phyloP scores from a whole-genome alignment of 2,329 filamentous ascomycete species.

The Stachybotrys chartarum region DNA sequence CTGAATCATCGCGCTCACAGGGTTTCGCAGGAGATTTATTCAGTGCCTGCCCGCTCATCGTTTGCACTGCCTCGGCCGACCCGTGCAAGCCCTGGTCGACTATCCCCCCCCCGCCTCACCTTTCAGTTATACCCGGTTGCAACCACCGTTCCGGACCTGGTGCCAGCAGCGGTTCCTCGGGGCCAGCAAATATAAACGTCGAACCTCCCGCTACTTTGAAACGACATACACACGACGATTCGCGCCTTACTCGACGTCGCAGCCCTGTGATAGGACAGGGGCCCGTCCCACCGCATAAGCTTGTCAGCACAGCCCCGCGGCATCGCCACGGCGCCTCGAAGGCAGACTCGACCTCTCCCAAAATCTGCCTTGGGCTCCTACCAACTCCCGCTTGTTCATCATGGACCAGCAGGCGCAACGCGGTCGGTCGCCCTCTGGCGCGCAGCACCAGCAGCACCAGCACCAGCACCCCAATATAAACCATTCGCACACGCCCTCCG shows the following conservation, averaged over 20 bases:
- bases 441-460: conserved; percentile 19
- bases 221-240: background rate
- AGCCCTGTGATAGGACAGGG: background rate
- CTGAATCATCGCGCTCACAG: background rate
- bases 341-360: conserved; percentile 30
- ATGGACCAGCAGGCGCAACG: conserved; percentile 36
- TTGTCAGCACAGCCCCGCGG: conserved; percentile 33
- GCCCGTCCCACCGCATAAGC: conserved; percentile 17
- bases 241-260: background rate
- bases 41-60: background rate
- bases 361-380: conserved; percentile 32
- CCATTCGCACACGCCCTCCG: conserved; percentile 57
- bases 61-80: background rate
- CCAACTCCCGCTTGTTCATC: conserved; percentile 6
- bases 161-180: background rate
- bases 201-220: background rate
- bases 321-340: conserved; percentile 33
- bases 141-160: background rate
- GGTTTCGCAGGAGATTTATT: background rate
- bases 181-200: background rate
- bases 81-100: background rate
- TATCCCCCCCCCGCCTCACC: background rate
- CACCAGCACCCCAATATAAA: conserved; percentile 57
- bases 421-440: conserved; percentile 53
- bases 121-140: background rate